Evolutionary conservation across 2,329 filamentous ascomycete species (phyloP), one percentile per base, ranked within the genome.

Genomic region (Orbilia quercus): DNA sequence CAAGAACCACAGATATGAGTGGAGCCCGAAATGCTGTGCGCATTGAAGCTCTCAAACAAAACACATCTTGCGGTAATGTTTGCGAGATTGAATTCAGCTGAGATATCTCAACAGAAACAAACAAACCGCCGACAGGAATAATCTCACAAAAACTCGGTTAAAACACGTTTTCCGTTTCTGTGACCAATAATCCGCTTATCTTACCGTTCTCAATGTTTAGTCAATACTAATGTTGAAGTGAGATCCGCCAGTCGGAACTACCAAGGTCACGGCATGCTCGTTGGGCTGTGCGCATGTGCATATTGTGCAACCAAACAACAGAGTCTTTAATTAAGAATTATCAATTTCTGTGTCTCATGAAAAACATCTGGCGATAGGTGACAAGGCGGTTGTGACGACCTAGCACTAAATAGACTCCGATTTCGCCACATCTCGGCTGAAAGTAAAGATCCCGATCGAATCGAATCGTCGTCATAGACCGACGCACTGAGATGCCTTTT

Each of bases 311-410:
- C 42, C 20, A 16, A 2, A 5, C 9, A 22, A 11, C 20, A 9
- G 16, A 45, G 20, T 5, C 18, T 34, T 47, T 20, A 12, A 11
- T 18, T 14, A 34, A 55, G 9, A 47, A 47, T 64, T 25, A 64
- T 38, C 48, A 64, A 64, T 64, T 64, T 47, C n/a, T 18, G 14
- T 40, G 28, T 40, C 18, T 50, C 18, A 65, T 48, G n/a, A 36
- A 22, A 1, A 5, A 31, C 5, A 9, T 31, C 9, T 31, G 28
- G 5, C 9, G 9, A 31, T 31, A 9, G 28, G 28, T 9, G 9
- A 31, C 9, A 9, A 31, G 28, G 28, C 28, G 9, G 9, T 31
- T 5, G 5, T 31, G 4, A 4, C 4, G 28, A 4, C 28, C 28
- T 9, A 31, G n/a, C n/a, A n/a, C n/a, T 31, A 36, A 48, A 47